A percentile compares a stretch with the other conserved stretches of the same genome.
These are phyloP conservation scores for Camellia japonica DNA, from an alignment of 148 eudicot species.

Conservation along the genomic window DNA sequence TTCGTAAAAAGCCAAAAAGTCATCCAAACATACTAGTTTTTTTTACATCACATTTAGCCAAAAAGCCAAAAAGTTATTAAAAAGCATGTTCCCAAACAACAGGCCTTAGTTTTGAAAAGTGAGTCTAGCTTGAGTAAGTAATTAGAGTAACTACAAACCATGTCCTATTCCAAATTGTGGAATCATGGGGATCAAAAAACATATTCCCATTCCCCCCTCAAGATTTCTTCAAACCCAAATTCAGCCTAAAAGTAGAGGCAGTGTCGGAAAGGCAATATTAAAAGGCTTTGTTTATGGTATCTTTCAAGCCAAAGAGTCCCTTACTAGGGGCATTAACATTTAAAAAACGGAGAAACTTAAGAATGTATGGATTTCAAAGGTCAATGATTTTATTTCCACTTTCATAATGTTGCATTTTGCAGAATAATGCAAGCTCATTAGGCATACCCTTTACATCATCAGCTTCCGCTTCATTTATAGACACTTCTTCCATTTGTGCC, in stretches of 20 bases:
- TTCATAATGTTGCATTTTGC: slow-evolving; percentile 34
- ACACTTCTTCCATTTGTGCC: slow-evolving; percentile 49
- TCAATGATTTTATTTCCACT: background rate
- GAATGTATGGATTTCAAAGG: background rate
- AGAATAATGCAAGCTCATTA: slow-evolving; percentile 32
- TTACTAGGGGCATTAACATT: background rate
- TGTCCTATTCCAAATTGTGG: no score
- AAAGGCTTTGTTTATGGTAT: background rate
- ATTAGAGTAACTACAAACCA: no score
- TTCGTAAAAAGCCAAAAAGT: no score
- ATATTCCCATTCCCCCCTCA: no score
- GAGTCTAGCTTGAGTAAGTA: no score
- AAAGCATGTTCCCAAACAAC: no score
- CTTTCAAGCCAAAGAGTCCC: background rate
- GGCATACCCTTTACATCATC: slow-evolving; percentile 43
- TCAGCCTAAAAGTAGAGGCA: background rate
- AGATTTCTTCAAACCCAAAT: no score
- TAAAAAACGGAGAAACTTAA: background rate
- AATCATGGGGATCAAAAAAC: no score
- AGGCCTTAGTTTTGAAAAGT: no score
- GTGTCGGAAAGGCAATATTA: background rate
- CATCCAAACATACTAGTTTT: no score
- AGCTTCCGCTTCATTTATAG: slow-evolving; percentile 33
- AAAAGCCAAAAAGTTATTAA: no score
- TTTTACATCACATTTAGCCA: no score